phyloP scores from a whole-genome alignment of 2,329 filamentous ascomycete genomes.

The Colletotrichum euphorbiae region DNA sequence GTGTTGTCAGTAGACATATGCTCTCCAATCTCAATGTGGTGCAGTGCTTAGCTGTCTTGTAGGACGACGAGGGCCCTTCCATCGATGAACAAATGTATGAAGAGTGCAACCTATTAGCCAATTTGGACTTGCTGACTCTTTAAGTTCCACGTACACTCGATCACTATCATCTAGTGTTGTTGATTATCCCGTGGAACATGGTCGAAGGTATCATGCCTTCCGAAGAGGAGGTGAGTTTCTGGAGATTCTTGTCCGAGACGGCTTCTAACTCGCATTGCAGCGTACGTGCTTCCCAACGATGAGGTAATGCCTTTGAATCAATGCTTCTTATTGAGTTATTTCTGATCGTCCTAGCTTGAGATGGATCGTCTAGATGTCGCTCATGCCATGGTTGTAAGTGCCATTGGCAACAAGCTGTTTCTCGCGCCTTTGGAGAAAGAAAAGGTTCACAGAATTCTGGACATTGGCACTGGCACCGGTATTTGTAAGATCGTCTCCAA shows the following conservation, averaged over 20 bases:
- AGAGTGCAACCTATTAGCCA: not conserved
- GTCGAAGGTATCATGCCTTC: conserved; percentile 1
- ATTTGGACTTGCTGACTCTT: not conserved
- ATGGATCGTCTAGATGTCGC: not conserved
- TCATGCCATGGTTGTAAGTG: not conserved
- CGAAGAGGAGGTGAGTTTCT: not conserved
- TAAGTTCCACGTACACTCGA: not conserved
- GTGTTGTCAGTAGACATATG: not conserved
- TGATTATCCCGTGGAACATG: not conserved
- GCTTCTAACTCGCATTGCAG: not conserved
- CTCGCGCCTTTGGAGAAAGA: not conserved
- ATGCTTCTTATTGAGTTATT: not conserved
- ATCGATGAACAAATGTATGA: not conserved
- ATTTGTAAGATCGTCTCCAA: not conserved
- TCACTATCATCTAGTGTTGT: not conserved
- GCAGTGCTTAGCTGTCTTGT: too few relatives aligned
- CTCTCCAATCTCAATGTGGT: too few relatives aligned
- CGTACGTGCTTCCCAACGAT: not conserved
- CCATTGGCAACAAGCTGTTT: not conserved
- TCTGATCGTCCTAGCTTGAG: not conserved
- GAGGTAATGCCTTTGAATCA: not conserved
- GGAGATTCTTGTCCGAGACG: not conserved
- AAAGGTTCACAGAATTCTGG: not conserved
- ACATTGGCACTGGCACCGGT: not conserved
- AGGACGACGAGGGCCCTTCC: not conserved